phyloP scores from a whole-genome alignment of 2,329 filamentous ascomycete species.

The Fusarium nygamai region DNA sequence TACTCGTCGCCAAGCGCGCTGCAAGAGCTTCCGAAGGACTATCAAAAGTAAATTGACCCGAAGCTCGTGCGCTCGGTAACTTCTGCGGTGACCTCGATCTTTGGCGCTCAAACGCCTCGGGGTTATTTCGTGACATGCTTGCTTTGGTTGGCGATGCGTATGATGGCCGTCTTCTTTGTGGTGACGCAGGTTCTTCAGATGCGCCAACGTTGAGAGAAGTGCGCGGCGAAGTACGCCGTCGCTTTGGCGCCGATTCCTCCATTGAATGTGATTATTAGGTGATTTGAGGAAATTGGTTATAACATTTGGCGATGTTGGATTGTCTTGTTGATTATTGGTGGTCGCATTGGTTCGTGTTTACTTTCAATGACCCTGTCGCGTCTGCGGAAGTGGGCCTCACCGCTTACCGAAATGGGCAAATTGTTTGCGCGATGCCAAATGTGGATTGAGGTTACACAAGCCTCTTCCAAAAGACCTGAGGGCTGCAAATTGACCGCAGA shows the following conservation, averaged over 20 bases:
- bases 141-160: conserved; percentile 75
- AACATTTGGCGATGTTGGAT: conserved; percentile 17
- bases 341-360: conserved; percentile 43
- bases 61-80: conserved; percentile 25
- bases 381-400: conserved; percentile 41
- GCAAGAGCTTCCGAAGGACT: conserved; percentile 44
- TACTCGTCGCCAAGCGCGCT: conserved; percentile 45
- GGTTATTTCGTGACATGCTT: conserved; percentile 69
- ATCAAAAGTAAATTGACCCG: conserved; percentile 26
- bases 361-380: conserved; percentile 37
- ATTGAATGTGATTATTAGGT: conserved; percentile 35
- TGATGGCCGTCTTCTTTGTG: conserved; percentile 58
- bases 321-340: conserved; percentile 15
- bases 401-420: conserved; percentile 29
- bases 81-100: conserved; percentile 51
- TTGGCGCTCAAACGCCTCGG: conserved; percentile 63
- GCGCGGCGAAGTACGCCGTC: conserved; percentile 69
- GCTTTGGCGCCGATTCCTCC: conserved; percentile 70
- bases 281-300: neutral
- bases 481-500: no score
- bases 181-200: conserved; percentile 42
- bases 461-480: neutral
- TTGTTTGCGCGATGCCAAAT: neutral
- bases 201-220: conserved; percentile 39
- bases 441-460: neutral